Evolutionary conservation across 177 flowering plant genomes (phyloP).

Genomic region (Vitis hybrid): DNA sequence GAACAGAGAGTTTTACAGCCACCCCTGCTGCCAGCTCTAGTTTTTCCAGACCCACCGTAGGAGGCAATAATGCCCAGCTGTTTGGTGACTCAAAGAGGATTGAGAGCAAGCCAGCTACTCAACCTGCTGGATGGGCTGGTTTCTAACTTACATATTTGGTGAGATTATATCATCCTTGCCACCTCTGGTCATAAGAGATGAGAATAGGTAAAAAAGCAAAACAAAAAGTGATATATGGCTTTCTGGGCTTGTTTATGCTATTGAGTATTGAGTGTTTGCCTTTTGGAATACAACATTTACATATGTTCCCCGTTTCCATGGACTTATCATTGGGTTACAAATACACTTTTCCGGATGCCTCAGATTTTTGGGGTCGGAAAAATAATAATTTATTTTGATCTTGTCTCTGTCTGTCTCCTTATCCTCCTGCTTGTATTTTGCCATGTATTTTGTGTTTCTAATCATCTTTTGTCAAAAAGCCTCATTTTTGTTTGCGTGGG

Average conservation of each 20-base stretch:
- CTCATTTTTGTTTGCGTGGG: too few species aligned
- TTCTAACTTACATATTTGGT: slow-evolving; percentile 37
- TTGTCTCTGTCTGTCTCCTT: too few species aligned
- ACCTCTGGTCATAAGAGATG: not conserved
- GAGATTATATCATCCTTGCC: not conserved
- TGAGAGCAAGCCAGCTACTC: slow-evolving; percentile 52
- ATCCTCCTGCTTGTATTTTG: too few species aligned
- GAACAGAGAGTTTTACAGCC: slow-evolving; percentile 69
- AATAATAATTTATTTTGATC: too few species aligned
- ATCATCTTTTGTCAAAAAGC: too few species aligned
- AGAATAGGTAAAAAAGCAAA: not conserved
- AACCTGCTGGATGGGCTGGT: slow-evolving; percentile 99
- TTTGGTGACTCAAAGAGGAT: slow-evolving; percentile 37
- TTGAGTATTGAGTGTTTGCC: slow-evolving; percentile 3
- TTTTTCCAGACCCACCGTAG: slow-evolving; percentile 26
- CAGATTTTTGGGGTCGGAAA: not conserved
- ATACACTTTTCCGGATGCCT: slow-evolving; percentile 5
- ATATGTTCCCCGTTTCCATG: slow-evolving; percentile 6
- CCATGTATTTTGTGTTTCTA: too few species aligned
- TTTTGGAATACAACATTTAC: not conserved
- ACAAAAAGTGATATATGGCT: not conserved
- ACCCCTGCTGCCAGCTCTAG: slow-evolving; percentile 45
- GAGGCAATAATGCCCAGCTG: slow-evolving; percentile 45
- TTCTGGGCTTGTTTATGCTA: not conserved
- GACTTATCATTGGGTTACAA: not conserved